These are phyloP conservation scores for Zygotorulaspora chibaensis DNA, from an alignment of 805 yeast species.

Conservation along the genomic window DNA sequence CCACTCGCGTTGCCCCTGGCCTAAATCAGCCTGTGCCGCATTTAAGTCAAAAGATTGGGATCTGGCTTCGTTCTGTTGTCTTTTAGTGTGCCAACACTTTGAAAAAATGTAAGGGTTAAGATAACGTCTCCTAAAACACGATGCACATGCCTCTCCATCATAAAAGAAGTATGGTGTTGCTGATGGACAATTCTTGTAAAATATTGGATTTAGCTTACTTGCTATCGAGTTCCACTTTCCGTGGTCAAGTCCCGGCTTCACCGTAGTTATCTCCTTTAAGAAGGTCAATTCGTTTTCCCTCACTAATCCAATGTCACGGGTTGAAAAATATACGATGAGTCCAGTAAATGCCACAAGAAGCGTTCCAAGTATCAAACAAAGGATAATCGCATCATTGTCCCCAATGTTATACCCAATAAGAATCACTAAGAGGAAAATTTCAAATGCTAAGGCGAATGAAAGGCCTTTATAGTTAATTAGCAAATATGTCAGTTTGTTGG, in stretches of 20 bases:
- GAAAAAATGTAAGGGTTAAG: neutral
- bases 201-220: slow-evolving; percentile 5
- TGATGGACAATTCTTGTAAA: slow-evolving; percentile 3
- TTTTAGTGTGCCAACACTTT: neutral
- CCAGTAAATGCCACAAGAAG: neutral
- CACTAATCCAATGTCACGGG: neutral
- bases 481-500: neutral
- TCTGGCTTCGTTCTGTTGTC: neutral
- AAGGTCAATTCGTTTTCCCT: slow-evolving; percentile 3
- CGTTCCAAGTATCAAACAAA: neutral
- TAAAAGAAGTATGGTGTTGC: slow-evolving; percentile 12
- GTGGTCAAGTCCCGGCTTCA: slow-evolving; percentile 6
- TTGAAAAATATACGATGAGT: neutral
- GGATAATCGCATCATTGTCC: neutral
- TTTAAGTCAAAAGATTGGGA: neutral
- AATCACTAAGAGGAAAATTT: neutral
- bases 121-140: slow-evolving; percentile 3
- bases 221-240: slow-evolving; percentile 9
- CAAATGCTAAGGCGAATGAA: neutral
- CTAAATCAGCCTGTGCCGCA: neutral
- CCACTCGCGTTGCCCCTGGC: neutral
- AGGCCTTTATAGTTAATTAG: neutral
- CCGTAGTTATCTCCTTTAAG: slow-evolving; percentile 4
- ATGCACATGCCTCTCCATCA: slow-evolving; percentile 9
- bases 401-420: neutral